A percentile compares a stretch with the other conserved stretches of the same genome.
Conservation (phyloP, 768 basidiomycete genomes). For the Hericium rajendrae region DNA sequence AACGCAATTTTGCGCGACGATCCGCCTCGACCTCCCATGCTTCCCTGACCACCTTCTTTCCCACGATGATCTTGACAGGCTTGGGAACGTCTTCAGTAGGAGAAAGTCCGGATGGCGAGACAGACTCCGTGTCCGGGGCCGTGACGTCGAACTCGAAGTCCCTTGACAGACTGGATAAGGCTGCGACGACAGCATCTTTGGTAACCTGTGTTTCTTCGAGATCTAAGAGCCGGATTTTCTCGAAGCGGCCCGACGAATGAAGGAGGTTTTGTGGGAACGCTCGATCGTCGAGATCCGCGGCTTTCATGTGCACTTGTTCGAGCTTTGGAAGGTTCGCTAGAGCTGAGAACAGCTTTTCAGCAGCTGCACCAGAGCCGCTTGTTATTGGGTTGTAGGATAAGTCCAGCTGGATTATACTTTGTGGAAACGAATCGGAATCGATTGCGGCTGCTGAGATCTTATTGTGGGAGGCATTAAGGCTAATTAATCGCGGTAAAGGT, state of each 20-base stretch:
- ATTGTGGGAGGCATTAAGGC: conserved; percentile 61
- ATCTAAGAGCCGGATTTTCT: conserved; percentile 47
- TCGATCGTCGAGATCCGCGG: conserved; percentile 49
- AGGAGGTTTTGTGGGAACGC: conserved; percentile 37
- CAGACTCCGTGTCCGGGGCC: conserved; percentile 32
- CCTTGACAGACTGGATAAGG: conserved; percentile 40
- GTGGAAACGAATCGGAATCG: conserved; percentile 42
- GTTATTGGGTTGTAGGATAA: conserved; percentile 63
- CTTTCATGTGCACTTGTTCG: conserved; percentile 5
- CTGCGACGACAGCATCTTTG: conserved; percentile 31
- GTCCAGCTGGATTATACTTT: conserved; percentile 45
- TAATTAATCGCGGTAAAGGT: conserved; percentile 58
- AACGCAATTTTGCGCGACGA: conserved; percentile 24
- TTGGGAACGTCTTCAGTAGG: neutral
- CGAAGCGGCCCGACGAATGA: conserved; percentile 29
- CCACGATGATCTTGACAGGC: conserved; percentile 38
- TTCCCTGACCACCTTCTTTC: conserved; percentile 64
- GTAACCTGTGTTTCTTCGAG: conserved; percentile 57
- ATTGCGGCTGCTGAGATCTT: conserved; percentile 46
- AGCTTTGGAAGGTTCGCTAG: conserved; percentile 9
- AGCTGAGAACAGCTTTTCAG: conserved; percentile 3
- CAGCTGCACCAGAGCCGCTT: conserved; percentile 14
- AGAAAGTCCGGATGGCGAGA: neutral
- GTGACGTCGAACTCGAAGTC: conserved; percentile 46
- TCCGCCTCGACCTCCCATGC: conserved; percentile 76